Conservation (phyloP, 441 rosid species). For the Aleurites moluccanus region DNA sequence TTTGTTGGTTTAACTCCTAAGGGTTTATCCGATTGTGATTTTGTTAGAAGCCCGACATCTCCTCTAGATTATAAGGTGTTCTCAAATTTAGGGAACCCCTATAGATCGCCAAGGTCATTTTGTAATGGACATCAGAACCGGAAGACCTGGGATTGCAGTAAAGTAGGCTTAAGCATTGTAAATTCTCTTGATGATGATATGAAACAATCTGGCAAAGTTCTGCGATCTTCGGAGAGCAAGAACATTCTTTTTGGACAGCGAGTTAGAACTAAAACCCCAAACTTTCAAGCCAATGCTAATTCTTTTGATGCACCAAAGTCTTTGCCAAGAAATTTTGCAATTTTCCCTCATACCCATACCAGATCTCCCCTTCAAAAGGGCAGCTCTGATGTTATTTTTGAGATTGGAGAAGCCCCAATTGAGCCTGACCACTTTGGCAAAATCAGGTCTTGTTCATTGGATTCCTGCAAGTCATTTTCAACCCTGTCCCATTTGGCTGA, state of each 20-base stretch:
- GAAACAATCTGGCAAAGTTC: conserved; percentile 35
- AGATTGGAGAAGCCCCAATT: conserved; percentile 51
- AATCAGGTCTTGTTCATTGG: conserved; percentile 47
- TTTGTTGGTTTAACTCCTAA: conserved; percentile 58
- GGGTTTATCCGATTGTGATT: conserved; percentile 60
- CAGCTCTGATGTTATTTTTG: conserved; percentile 57
- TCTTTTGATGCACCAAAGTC: conserved; percentile 47
- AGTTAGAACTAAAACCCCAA: conserved; percentile 49
- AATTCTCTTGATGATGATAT: conserved; percentile 58
- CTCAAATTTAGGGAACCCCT: conserved; percentile 47
- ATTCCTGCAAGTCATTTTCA: conserved; percentile 41
- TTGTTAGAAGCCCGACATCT: conserved; percentile 84
- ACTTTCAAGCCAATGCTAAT: conserved; percentile 29
- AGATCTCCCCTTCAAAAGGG: conserved; percentile 47
- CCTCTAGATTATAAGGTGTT: conserved; percentile 74
- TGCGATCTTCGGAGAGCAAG: conserved; percentile 53
- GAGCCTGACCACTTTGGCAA: conserved; percentile 44
- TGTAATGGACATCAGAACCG: conserved; percentile 41
- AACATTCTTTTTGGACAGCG: conserved; percentile 64
- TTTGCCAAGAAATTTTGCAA: conserved; percentile 50
- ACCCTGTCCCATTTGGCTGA: conserved; percentile 34
- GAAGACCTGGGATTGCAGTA: conserved; percentile 72
- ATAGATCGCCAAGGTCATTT: conserved; percentile 45
- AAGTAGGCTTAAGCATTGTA: conserved; percentile 81
- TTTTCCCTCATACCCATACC: conserved; percentile 34